Percentiles rank a stretch among this genome's conserved stretches.
These are phyloP conservation scores for Ceratorhiza oryzae-sativae DNA, from an alignment of 1,284 basidiomycete genomes.

Conservation along the genomic window DNA sequence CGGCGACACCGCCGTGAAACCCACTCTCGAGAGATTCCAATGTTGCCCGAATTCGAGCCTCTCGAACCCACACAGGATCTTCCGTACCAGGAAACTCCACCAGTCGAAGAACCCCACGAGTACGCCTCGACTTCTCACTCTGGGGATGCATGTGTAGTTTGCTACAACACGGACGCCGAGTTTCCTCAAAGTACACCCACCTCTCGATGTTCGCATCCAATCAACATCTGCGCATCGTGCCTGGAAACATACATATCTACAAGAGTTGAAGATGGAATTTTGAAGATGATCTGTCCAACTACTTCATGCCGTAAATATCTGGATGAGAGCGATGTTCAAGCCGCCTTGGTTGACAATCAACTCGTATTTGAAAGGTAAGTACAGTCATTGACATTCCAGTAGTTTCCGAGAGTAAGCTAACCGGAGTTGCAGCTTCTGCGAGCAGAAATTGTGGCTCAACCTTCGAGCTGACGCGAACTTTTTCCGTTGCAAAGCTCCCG, in stretches of 20 bases:
- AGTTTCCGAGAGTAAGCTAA: not conserved
- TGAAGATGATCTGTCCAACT: slow-evolving; percentile 11
- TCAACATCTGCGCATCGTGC: slow-evolving; percentile 15
- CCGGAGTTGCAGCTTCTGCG: slow-evolving; percentile 5
- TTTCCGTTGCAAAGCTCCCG: slow-evolving; percentile 22
- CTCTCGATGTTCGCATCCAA: not conserved
- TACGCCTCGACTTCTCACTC: not conserved
- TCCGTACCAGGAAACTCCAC: not conserved
- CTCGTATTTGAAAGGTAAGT: slow-evolving; percentile 11
- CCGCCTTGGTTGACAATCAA: not conserved
- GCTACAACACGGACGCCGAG: not conserved
- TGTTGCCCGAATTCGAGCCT: no score
- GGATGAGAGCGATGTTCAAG: slow-evolving; percentile 7
- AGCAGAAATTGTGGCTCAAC: not conserved
- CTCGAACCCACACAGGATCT: not conserved
- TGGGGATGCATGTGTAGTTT: not conserved
- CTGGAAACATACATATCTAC: slow-evolving; percentile 3
- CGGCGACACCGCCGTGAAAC: not conserved
- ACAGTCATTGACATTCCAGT: not conserved
- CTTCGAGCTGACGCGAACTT: slow-evolving; percentile 9
- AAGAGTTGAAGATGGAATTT: not conserved
- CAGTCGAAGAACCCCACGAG: not conserved
- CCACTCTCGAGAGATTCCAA: no score
- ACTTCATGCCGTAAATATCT: not conserved
- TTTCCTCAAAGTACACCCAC: slow-evolving; percentile 13